phyloP scores from a whole-genome alignment of 2,329 filamentous ascomycete genomes.

The Myriosclerotinia scirpicola region DNA sequence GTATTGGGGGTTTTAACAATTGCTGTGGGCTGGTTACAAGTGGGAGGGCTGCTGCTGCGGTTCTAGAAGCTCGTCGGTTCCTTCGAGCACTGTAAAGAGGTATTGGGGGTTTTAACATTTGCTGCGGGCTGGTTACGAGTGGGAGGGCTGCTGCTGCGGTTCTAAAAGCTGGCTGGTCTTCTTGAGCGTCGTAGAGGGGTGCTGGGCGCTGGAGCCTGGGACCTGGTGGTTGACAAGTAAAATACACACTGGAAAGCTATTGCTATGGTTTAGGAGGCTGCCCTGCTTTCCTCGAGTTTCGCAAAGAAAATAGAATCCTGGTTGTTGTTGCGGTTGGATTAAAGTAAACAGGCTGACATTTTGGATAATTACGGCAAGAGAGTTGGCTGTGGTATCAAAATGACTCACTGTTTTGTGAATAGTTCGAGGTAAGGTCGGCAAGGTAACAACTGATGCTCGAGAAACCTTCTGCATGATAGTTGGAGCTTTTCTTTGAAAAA shows the following conservation, averaged over 20 bases:
- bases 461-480: neutral
- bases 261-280: no score
- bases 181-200: neutral
- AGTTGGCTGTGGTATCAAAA: neutral
- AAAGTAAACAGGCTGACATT: neutral
- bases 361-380: neutral
- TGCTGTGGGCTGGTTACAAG: neutral
- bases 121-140: neutral
- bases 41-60: neutral
- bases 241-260: no score
- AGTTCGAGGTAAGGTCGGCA: neutral
- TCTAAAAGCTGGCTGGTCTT: neutral
- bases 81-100: neutral
- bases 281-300: neutral
- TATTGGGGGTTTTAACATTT: no score
- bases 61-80: neutral
- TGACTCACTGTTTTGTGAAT: neutral
- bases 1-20: no score
- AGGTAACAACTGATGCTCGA: neutral
- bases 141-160: neutral
- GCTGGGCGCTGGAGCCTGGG: no score
- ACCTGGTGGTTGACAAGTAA: no score
- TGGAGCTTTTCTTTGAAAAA: neutral
- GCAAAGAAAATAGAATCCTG: neutral
- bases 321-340: neutral